These are phyloP conservation scores for Gossypium australe DNA, from an alignment of 345 rosid genomes.

Conservation along the genomic window DNA sequence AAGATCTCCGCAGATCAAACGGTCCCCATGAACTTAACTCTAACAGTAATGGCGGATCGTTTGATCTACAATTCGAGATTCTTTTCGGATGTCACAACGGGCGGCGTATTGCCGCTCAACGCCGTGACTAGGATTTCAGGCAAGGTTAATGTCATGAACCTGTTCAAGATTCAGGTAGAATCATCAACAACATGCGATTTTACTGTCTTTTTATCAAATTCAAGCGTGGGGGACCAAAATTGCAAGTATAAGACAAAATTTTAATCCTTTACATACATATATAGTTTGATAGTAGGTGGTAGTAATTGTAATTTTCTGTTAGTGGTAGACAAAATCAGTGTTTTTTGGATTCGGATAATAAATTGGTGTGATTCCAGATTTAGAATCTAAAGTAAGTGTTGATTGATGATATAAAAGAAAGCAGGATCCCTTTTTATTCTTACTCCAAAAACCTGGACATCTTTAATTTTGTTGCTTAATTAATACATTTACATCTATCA, in stretches of 20 bases:
- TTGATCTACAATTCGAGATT: conserved; percentile 36
- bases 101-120: conserved; percentile 42
- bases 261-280: conserved; percentile 14
- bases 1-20: conserved; percentile 42
- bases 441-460: too few species aligned
- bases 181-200: conserved; percentile 57
- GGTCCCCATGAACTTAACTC: conserved; percentile 44
- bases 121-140: conserved; percentile 45
- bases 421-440: too few species aligned
- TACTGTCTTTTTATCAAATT: conserved; percentile 32
- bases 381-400: neutral
- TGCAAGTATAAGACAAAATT: conserved; percentile 61
- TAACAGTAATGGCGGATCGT: conserved; percentile 64
- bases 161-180: conserved; percentile 39
- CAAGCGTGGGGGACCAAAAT: conserved; percentile 38
- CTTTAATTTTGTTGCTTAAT: too few species aligned
- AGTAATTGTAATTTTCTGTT: neutral
- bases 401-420: too few species aligned
- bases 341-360: too few species aligned
- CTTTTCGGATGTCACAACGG: conserved; percentile 25
- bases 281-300: neutral
- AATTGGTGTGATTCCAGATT: too few species aligned
- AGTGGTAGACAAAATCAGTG: too few species aligned
- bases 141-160: conserved; percentile 42
- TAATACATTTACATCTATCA: too few species aligned